These are phyloP conservation scores for Suhomyces prunicola DNA, from an alignment of 805 yeast genomes.

Conservation along the genomic window DNA sequence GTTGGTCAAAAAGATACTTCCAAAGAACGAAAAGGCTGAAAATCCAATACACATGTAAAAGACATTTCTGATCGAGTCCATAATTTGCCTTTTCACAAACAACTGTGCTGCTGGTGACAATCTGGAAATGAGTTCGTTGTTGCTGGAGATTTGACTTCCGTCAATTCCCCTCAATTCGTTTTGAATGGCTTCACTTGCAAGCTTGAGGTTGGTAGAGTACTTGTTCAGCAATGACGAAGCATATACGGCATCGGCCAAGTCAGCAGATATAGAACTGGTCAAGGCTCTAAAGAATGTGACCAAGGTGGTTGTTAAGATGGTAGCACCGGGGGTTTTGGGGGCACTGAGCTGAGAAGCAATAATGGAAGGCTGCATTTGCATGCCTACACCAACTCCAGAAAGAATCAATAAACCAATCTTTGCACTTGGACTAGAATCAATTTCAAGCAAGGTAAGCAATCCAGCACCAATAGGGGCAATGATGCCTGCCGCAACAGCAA, in stretches of 20 bases:
- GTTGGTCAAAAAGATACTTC: slow-evolving; percentile 37
- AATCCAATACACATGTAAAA: slow-evolving; percentile 42
- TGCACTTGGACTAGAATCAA: slow-evolving; percentile 30
- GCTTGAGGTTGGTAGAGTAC: slow-evolving; percentile 4
- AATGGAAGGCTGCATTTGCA: slow-evolving; percentile 44
- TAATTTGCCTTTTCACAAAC: slow-evolving; percentile 29
- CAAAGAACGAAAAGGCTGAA: slow-evolving; percentile 27
- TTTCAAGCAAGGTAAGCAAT: slow-evolving; percentile 37
- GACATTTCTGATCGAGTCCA: slow-evolving; percentile 38
- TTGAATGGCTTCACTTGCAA: slow-evolving; percentile 12
- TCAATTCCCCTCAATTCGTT: slow-evolving; percentile 17
- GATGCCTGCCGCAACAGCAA: slow-evolving; percentile 31
- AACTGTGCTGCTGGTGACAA: slow-evolving; percentile 20
- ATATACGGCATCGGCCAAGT: slow-evolving; percentile 42
- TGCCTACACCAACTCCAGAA: slow-evolving; percentile 48
- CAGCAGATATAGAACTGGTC: slow-evolving; percentile 45
- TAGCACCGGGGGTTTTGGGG: slow-evolving; percentile 50
- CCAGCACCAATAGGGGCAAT: slow-evolving; percentile 46
- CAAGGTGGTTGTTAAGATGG: slow-evolving; percentile 46
- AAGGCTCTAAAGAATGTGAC: slow-evolving; percentile 43
- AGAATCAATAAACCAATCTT: slow-evolving; percentile 47
- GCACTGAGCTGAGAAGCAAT: slow-evolving; percentile 47
- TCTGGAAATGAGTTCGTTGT: slow-evolving; percentile 11
- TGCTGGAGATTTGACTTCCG: slow-evolving; percentile 11
- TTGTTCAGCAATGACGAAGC: slow-evolving; percentile 19